Conservation (phyloP, 1,284 basidiomycete species). For the Mrakiaceae sp. region DNA sequence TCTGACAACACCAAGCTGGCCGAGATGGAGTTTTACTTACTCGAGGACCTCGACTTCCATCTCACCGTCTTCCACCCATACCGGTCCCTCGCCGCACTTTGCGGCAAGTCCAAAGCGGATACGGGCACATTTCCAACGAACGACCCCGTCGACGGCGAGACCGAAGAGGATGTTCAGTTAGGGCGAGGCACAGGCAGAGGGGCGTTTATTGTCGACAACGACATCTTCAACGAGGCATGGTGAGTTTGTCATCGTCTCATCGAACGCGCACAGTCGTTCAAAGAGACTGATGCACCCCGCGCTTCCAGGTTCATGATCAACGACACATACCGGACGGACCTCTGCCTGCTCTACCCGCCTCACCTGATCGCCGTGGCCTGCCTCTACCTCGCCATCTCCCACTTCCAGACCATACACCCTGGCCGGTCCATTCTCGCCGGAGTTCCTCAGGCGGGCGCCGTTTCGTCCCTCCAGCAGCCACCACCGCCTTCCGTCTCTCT, state of each 20-base stretch:
- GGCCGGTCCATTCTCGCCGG: background rate
- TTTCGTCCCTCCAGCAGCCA: too few species aligned
- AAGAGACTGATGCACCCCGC: too few species aligned
- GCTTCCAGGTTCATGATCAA: slow-evolving; percentile 78
- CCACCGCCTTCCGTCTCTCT: background rate
- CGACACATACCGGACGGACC: slow-evolving; percentile 83
- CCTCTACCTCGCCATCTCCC: slow-evolving; percentile 70
- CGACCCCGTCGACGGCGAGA: slow-evolving; percentile 31
- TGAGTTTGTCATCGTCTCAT: slow-evolving; percentile 23
- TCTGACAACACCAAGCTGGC: slow-evolving; percentile 83
- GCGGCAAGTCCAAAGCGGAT: slow-evolving; percentile 41
- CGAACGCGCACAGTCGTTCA: too few species aligned
- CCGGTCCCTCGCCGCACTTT: slow-evolving; percentile 66
- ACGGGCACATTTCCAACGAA: slow-evolving; percentile 33
- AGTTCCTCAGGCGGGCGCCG: background rate
- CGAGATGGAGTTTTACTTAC: slow-evolving; percentile 97
- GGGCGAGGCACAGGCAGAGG: slow-evolving; percentile 32
- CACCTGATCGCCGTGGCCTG: slow-evolving; percentile 86
- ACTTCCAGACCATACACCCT: slow-evolving; percentile 12
- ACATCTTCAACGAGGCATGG: slow-evolving; percentile 40
- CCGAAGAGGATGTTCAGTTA: slow-evolving; percentile 27
- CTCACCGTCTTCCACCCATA: slow-evolving; percentile 90
- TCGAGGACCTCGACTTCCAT: slow-evolving; percentile 93
- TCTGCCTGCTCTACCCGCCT: slow-evolving; percentile 84
- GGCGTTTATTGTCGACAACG: slow-evolving; percentile 38